Evolutionary conservation across 1,284 basidiomycete species (phyloP), one percentile per base, ranked within the genome.

Genomic region (Tremellales sp.): DNA sequence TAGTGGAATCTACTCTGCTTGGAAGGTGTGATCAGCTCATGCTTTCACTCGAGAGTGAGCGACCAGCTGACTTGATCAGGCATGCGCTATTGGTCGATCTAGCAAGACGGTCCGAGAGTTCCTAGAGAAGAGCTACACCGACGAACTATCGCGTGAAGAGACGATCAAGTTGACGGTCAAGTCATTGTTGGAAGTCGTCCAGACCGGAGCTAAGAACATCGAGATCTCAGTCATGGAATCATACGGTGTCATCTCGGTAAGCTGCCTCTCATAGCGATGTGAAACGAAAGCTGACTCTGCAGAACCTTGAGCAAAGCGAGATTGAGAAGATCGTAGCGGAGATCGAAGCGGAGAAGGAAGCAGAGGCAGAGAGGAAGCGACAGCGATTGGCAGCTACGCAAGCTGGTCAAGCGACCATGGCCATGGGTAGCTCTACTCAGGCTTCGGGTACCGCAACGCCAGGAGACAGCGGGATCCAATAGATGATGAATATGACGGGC

Each of bases 51-150:
- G 37, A 25, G 15, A 40, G 39, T 7, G 19, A 17, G 46, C 7
- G 15, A 10, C 21, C 21, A 45, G 43, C 52, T 55, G 26, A 51
- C 33, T 26, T 4, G n/a, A 15, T 3, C 48, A 94, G 90, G 96
- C 96, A 17, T 96, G 92, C 69, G 90, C 96, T 5, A 97, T 99
- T 64, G 96, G 96, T 22, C 84, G 96, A 46, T 96, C 92, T 12
- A 92, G 89, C 13, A 98, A 98, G 78, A 98, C 96, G 4, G 96
- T 99, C 11, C 85, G 94, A 48, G 96, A 99, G 71, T 99, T 98
- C 75, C 75, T 99, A 51, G 96, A 98, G 76, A 98, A 98, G 82
- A 97, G 97, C 67, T 89, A 96, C 77, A 89, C 86, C 61, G 92
- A 97, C 57, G 88, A 89, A 59, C 80, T 97, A 76, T 79, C 81